Evolutionary conservation across 2,329 filamentous ascomycete genomes (phyloP), one percentile per base, ranked within the genome.

Genomic region (Apiospora arundinis): DNA sequence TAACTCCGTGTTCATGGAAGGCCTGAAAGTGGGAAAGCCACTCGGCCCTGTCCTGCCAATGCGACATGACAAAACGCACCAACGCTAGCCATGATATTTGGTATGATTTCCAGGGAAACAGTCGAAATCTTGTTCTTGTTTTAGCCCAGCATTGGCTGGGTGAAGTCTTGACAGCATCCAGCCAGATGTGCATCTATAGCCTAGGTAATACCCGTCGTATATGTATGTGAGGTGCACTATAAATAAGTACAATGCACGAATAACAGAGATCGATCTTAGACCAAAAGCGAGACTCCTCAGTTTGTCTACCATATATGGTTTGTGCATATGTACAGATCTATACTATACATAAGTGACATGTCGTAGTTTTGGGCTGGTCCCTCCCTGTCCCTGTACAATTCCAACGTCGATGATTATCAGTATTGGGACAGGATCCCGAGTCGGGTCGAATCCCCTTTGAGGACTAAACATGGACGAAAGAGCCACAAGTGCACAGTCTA

Each of bases 1-100:
- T n/a, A 40, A 63, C 56, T 40, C 56, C 56, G 56, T 63, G 56
- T 63, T 40, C 56, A 63, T n/a, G 56, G 56, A 63, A 63, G 56
- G 28, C 56, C 56, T 63, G 56, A 63, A 63, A 63, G 32, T 63
- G 56, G 56, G 32, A 63, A 63, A 40, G 56, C 56, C 32, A n/a
- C 32, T 63, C 16, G 56, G 56, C 56, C 56, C 56, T 37, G 32
- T 63, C 56, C 56, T 63, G 18, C 28, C 21, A 63, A 63, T 63
- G 32, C 56, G 37, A 63, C 56, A 21, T n/a, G 32, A 40, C 56
- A 63, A 63, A 63, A 63, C 56, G 32, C 56, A 63, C 28, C 56
- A 37, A 40, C 56, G 56, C 56, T 63, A 63, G 56, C 28, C 56
- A n/a, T 63, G 56, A 23, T 40, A n/a, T 40, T 63, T 28, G 56